phyloP scores from a whole-genome alignment of 2,329 filamentous ascomycete genomes.

The Diaporthe sp. region DNA sequence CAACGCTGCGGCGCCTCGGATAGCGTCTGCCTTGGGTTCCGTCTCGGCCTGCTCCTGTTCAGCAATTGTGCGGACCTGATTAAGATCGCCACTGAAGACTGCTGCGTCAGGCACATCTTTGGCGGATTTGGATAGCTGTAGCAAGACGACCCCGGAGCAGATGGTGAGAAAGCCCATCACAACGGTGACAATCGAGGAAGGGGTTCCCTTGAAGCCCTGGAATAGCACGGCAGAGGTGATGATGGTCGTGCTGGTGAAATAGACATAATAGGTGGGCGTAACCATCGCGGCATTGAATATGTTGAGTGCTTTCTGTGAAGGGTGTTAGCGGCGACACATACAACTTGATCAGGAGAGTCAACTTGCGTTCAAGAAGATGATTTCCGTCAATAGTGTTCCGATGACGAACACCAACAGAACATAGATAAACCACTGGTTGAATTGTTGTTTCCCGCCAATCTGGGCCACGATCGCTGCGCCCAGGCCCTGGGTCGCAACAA shows the following conservation, averaged over 20 bases:
- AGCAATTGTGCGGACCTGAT: constrained; percentile 95
- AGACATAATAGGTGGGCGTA: constrained; percentile 98
- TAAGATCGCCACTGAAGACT: constrained; percentile 91
- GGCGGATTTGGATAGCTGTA: constrained; percentile 97
- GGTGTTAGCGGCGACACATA: constrained; percentile 12
- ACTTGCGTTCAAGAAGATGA: constrained; percentile 94
- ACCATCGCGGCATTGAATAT: constrained; percentile 97
- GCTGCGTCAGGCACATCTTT: constrained; percentile 97
- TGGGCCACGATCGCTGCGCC: constrained; percentile 93
- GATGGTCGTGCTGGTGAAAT: constrained; percentile 96
- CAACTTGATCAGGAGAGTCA: background rate
- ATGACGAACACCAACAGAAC: constrained; percentile 93
- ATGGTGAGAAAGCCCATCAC: constrained; percentile 95
- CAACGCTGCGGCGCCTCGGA: constrained; percentile 90
- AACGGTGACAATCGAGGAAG: constrained; percentile 85
- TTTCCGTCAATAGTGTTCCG: constrained; percentile 89
- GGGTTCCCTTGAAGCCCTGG: constrained; percentile 91
- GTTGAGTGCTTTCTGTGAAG: constrained; percentile 91
- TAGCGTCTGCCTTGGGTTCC: constrained; percentile 95
- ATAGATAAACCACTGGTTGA: constrained; percentile 98
- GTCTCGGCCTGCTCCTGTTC: constrained; percentile 97
- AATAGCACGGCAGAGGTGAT: constrained; percentile 94
- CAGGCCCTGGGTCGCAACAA: constrained; percentile 93
- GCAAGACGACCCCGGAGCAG: constrained; percentile 89
- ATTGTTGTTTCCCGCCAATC: constrained; percentile 84